Evolutionary conservation across 495 filamentous ascomycete genomes (phyloP), one percentile per base, ranked within the genome.

Genomic region (Penicillium silybi): DNA sequence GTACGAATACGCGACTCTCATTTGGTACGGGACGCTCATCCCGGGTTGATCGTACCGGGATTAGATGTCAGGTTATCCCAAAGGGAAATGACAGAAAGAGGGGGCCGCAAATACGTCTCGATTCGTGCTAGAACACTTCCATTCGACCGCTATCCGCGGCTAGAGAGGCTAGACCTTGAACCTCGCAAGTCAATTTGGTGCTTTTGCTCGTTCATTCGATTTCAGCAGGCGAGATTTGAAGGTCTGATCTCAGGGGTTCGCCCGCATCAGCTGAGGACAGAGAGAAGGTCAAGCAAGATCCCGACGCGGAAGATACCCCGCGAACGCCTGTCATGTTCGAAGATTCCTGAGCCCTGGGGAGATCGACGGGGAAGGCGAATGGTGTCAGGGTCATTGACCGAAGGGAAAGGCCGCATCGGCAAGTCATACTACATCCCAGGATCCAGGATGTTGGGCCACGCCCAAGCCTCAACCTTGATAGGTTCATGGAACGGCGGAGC

Each of bases 401-500:
- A n/a, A n/a, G 10, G 16, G 13, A 19, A 47, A 50, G 43, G 39
- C 46, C 47, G 43, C 60, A 60, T 54, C 52, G 34, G 59, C 62
- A 48, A 60, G 56, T 58, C 48, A 60, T 51, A 15, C 44, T 41
- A 43, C 18, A 57, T 50, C 52, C 62, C 63, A 59, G 61, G 60
- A 57, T 56, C 63, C 63, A 55, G 57, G 54, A 43, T 63, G 46
- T 52, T 66, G 63, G 63, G 63, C 57, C 63, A 46, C 56, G 60
- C 54, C 53, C 44, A 60, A 58, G 41, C 51, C 49, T 22, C 41
- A 61, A 39, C 26, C 50, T 61, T 66, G 60, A 65, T 58, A 61
- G 54, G 59, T 58, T 61, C 49, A 18, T 52, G 25, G 48, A 42
- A 50, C 54, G 15, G 26, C 46, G 26, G 22, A 17, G 16, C 27